Percentiles rank a stretch among this genome's conserved stretches.
phyloP scores from a whole-genome alignment of 352 stramenopile species.

The Pythium sp. region DNA sequence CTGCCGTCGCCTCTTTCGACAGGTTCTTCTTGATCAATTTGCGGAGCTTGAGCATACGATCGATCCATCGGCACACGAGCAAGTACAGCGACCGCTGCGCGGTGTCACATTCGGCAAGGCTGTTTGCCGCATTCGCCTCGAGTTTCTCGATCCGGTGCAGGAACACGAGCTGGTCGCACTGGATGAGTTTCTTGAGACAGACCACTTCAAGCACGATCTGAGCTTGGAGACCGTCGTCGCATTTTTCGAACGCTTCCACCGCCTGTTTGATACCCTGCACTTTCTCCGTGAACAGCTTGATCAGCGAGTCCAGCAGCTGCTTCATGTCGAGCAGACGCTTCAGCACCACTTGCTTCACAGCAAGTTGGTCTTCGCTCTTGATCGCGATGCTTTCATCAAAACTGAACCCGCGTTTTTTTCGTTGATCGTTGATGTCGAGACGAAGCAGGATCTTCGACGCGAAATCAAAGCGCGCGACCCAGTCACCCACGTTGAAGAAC shows the following conservation, averaged over 20 bases:
- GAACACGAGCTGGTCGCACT: slow-evolving; percentile 42
- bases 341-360: slow-evolving; percentile 31
- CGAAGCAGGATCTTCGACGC: slow-evolving; percentile 36
- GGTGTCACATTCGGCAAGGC: slow-evolving; percentile 42
- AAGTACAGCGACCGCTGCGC: slow-evolving; percentile 62
- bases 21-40: slow-evolving; percentile 66
- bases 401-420: slow-evolving; percentile 14
- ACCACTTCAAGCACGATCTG: slow-evolving; percentile 70
- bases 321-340: slow-evolving; percentile 31
- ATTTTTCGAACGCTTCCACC: slow-evolving; percentile 59
- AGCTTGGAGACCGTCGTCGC: slow-evolving; percentile 45
- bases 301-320: slow-evolving; percentile 38
- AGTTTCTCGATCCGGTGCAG: slow-evolving; percentile 41
- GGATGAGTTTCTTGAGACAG: slow-evolving; percentile 45
- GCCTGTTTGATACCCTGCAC: slow-evolving; percentile 54
- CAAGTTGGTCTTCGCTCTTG: slow-evolving; percentile 18
- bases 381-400: not conserved
- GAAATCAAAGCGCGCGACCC: slow-evolving; percentile 72
- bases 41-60: slow-evolving; percentile 67
- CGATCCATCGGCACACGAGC: slow-evolving; percentile 70
- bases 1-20: slow-evolving; percentile 27
- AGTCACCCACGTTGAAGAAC: slow-evolving; percentile 80
- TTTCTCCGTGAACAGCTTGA: slow-evolving; percentile 58
- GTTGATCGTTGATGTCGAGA: slow-evolving; percentile 17
- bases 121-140: slow-evolving; percentile 26